A percentile compares a stretch with the other conserved stretches of the same genome.
These are phyloP conservation scores for Peltaster fructicola DNA, from an alignment of 2,329 filamentous ascomycete genomes.

Conservation along the genomic window DNA sequence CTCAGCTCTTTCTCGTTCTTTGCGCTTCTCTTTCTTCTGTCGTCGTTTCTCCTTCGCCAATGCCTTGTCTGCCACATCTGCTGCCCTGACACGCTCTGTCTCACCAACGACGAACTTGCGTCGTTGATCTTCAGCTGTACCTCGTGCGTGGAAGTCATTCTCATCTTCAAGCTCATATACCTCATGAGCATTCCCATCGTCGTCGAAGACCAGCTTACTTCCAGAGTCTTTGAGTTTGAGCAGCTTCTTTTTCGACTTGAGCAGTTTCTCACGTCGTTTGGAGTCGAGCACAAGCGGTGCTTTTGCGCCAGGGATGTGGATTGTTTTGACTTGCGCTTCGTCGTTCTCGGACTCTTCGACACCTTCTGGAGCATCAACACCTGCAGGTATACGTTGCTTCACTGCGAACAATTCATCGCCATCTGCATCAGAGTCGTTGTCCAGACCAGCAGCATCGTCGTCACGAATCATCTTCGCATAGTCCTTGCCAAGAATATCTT, in stretches of 20 bases:
- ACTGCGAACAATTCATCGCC: slow-evolving; percentile 66
- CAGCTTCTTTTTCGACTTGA: slow-evolving; percentile 86
- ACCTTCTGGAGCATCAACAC: slow-evolving; percentile 67
- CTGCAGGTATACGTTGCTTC: slow-evolving; percentile 31
- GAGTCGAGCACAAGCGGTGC: slow-evolving; percentile 74
- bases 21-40: slow-evolving; percentile 59
- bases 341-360: slow-evolving; percentile 13
- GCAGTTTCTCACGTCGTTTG: slow-evolving; percentile 86
- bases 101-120: slow-evolving; percentile 64
- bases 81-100: slow-evolving; percentile 48
- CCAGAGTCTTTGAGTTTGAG: slow-evolving; percentile 78
- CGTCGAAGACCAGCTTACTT: slow-evolving; percentile 76
- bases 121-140: slow-evolving; percentile 59
- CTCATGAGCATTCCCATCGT: slow-evolving; percentile 70
- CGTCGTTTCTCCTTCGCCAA: slow-evolving; percentile 59
- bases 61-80: slow-evolving; percentile 70
- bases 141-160: slow-evolving; percentile 57
- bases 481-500: slow-evolving; percentile 86
- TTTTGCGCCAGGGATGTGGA: slow-evolving; percentile 47
- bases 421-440: slow-evolving; percentile 25
- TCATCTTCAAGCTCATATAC: slow-evolving; percentile 81
- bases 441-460: slow-evolving; percentile 43
- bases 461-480: slow-evolving; percentile 70
- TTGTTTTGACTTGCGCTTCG: slow-evolving; percentile 31
- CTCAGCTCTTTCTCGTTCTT: slow-evolving; percentile 44